Evolutionary conservation across 345 rosid genomes (phyloP).

Genomic region (rapeseed (Brassica napus)): Da-Ae NC_063439.1:6997001-6997500

Average conservation of each 20-base stretch:
- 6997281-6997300: background rate
- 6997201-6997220: conserved; percentile 87
- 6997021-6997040: conserved; percentile 76
- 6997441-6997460: conserved; percentile 86
- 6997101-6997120: conserved; percentile 6
- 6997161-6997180: conserved; percentile 84
- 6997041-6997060: conserved; percentile 75
- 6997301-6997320: conserved; percentile 20
- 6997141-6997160: conserved; percentile 73
- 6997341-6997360: conserved; percentile 74
- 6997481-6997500: conserved; percentile 43
- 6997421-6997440: conserved; percentile 85
- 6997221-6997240: conserved; percentile 72
- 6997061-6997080: conserved; percentile 83
- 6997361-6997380: conserved; percentile 85
- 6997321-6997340: conserved; percentile 67
- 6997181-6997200: conserved; percentile 67
- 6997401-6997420: conserved; percentile 89
- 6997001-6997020: conserved; percentile 67
- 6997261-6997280: conserved; percentile 21
- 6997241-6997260: conserved; percentile 85
- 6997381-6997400: conserved; percentile 72
- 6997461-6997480: conserved; percentile 83
- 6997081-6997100: conserved; percentile 74
- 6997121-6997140: conserved; percentile 41